phyloP scores from a whole-genome alignment of 2,329 filamentous ascomycete genomes.

The Diaporthe vaccinii region DNA sequence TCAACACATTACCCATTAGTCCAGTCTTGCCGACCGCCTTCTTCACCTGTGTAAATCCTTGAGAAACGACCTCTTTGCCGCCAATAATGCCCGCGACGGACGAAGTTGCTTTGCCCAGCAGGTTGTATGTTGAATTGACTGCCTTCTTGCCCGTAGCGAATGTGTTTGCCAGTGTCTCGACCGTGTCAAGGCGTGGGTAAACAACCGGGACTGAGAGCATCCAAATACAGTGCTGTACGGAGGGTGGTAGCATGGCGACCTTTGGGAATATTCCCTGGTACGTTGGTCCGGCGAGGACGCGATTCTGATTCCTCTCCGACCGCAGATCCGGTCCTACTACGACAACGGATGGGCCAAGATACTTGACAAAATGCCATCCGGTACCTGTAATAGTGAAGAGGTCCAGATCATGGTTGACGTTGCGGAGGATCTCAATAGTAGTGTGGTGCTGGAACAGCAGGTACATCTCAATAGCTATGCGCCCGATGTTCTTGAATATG shows the following conservation, averaged over 20 bases:
- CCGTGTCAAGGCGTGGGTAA: slow-evolving; percentile 91
- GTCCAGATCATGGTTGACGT: slow-evolving; percentile 88
- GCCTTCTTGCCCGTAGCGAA: slow-evolving; percentile 96
- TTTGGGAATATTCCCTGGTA: slow-evolving; percentile 99
- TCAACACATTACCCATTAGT: slow-evolving; percentile 94
- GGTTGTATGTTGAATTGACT: slow-evolving; percentile 95
- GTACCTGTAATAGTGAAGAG: slow-evolving; percentile 97
- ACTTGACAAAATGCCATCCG: slow-evolving; percentile 99
- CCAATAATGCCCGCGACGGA: slow-evolving; percentile 96
- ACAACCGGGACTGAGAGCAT: slow-evolving; percentile 93
- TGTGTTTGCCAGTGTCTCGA: slow-evolving; percentile 91
- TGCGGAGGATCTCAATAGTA: slow-evolving; percentile 91
- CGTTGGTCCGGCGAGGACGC: slow-evolving; percentile 95
- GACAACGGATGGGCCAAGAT: slow-evolving; percentile 89
- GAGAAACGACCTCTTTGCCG: slow-evolving; percentile 91
- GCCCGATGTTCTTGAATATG: slow-evolving; percentile 98
- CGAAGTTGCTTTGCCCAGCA: slow-evolving; percentile 94
- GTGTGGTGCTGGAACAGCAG: slow-evolving; percentile 98
- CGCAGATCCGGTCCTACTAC: slow-evolving; percentile 92
- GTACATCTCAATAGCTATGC: slow-evolving; percentile 97
- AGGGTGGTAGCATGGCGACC: slow-evolving; percentile 88
- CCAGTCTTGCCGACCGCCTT: slow-evolving; percentile 96
- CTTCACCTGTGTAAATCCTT: slow-evolving; percentile 95
- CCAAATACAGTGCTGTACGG: slow-evolving; percentile 96
- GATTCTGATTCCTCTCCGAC: slow-evolving; percentile 89